A percentile compares a stretch with the other conserved stretches of the same genome.
These are phyloP conservation scores for Bigelowiella natans DNA, from an alignment of 78 protist species.

Conservation along the genomic window DNA sequence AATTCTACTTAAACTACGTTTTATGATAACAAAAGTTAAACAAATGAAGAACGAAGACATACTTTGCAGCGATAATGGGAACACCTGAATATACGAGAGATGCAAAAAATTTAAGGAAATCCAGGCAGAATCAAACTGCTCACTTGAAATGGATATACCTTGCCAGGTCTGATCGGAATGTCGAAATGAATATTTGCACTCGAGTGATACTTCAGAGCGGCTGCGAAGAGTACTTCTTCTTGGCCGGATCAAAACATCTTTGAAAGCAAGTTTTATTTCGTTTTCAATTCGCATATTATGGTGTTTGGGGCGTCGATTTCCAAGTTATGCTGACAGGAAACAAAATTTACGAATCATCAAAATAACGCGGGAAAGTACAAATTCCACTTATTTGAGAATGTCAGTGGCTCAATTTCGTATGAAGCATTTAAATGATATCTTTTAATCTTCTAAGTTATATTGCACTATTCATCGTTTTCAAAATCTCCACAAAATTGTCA, in stretches of 20 bases:
- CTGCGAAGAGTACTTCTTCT: constrained; percentile 10
- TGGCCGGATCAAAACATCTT: constrained; percentile 26
- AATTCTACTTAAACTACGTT: background rate
- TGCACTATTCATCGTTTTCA: too few species aligned
- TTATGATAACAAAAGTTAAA: background rate
- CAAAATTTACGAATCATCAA: too few species aligned
- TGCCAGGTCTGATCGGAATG: background rate
- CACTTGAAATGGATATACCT: background rate
- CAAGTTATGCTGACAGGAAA: too few species aligned
- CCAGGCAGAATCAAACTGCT: background rate
- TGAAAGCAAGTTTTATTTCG: constrained; percentile 25
- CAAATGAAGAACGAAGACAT: background rate
- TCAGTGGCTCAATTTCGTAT: too few species aligned
- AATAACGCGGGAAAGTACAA: too few species aligned
- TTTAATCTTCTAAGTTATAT: too few species aligned
- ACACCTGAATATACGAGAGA: constrained; percentile 17
- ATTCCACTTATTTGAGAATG: too few species aligned
- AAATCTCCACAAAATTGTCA: too few species aligned
- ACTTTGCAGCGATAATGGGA: constrained; percentile 40
- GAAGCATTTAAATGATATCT: too few species aligned
- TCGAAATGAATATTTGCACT: constrained; percentile 2
- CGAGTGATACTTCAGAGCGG: constrained; percentile 27
- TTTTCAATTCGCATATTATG: background rate
- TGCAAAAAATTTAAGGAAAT: too few species aligned
- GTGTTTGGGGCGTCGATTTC: too few species aligned